Percentiles rank a stretch among this genome's conserved stretches.
Evolutionary conservation across 2,329 filamentous ascomycete species (phyloP).

Genomic region (Cladorrhinum sp.): DNA sequence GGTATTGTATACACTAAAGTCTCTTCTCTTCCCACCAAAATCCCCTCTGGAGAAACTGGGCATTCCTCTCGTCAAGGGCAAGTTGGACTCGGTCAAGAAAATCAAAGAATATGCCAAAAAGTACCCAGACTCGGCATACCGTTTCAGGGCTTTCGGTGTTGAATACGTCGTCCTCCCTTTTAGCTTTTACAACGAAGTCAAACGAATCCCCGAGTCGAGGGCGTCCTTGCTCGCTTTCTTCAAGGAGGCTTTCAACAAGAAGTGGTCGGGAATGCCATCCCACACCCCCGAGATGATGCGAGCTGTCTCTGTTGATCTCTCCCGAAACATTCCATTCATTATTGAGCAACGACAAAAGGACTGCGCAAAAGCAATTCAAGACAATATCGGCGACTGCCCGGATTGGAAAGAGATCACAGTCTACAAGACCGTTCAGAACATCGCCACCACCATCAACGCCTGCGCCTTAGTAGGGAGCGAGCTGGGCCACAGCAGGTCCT

Average conservation of each 20-base stretch:
- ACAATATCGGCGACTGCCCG: neutral
- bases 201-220: neutral
- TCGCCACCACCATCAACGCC: neutral
- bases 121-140: neutral
- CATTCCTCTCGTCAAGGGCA: neutral
- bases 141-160: neutral
- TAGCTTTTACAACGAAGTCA: slow-evolving; percentile 1
- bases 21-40: too few species aligned
- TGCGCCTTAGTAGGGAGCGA: neutral
- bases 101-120: neutral
- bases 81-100: neutral
- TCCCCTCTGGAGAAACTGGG: neutral
- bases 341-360: neutral
- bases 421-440: neutral
- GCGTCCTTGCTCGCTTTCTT: neutral
- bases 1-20: too few species aligned
- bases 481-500: neutral
- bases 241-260: neutral
- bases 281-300: neutral
- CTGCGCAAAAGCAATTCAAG: neutral
- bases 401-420: neutral
- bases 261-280: neutral
- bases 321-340: neutral
- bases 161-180: slow-evolving; percentile 4
- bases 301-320: neutral